phyloP scores from a whole-genome alignment of 352 stramenopile genomes.

The Globisporangium mamillatum region DNA sequence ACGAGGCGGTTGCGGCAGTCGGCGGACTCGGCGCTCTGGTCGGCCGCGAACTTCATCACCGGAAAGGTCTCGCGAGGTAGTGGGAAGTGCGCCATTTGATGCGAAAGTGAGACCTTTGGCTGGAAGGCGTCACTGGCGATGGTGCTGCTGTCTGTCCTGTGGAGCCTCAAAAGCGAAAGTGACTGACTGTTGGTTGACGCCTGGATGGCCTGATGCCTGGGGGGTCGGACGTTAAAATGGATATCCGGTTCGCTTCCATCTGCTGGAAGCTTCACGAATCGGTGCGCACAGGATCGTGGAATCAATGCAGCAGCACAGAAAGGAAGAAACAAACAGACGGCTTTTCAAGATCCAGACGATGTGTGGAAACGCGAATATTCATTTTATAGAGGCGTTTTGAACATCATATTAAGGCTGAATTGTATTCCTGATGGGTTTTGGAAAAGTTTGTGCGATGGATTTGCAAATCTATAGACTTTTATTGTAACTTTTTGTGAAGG shows the following conservation, averaged over 20 bases:
- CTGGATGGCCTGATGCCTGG: not conserved
- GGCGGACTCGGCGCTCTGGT: conserved; percentile 24
- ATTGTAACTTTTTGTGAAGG: too few relatives aligned
- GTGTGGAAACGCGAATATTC: not conserved
- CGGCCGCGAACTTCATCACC: conserved; percentile 26
- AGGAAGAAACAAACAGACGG: not conserved
- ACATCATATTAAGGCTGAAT: too few relatives aligned
- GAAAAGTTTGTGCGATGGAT: not conserved
- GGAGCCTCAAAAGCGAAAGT: not conserved
- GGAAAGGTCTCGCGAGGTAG: conserved; percentile 26
- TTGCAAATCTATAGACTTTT: not conserved
- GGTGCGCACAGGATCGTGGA: not conserved
- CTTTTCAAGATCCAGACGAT: not conserved
- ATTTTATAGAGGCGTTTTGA: not conserved
- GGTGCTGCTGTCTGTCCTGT: not conserved
- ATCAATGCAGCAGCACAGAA: not conserved
- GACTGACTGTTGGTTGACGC: not conserved
- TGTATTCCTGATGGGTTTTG: too few relatives aligned
- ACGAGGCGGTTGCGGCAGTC: conserved; percentile 27
- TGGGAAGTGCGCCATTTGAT: conserved; percentile 15
- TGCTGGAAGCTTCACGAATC: conserved; percentile 1
- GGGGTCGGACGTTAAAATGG: not conserved
- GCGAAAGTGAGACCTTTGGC: not conserved
- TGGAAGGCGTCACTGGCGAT: not conserved
- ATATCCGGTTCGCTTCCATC: conserved; percentile 6